Conservation (phyloP, 1,284 basidiomycete genomes). For the Apiotrichum porosum region DNA sequence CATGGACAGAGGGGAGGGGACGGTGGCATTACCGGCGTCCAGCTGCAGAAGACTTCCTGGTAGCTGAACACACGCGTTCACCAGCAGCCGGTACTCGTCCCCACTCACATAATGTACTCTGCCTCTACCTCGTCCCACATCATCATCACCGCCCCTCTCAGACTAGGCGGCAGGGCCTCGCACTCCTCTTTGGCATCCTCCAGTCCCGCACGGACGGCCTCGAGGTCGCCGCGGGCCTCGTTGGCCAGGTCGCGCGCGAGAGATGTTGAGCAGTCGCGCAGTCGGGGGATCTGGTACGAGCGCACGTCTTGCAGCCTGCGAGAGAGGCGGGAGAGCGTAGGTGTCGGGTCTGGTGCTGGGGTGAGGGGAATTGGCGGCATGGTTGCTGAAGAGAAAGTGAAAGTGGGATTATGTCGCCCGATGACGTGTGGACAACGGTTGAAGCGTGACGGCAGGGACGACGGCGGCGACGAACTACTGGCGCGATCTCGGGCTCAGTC, state of each 20-base stretch:
- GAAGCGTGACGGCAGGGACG: too few species aligned
- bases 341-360: background rate
- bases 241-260: slow-evolving; percentile 67
- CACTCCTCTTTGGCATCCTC: slow-evolving; percentile 10
- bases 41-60: too few species aligned
- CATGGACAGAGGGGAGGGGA: too few species aligned
- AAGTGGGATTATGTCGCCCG: background rate
- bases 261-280: slow-evolving; percentile 61
- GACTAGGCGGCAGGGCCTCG: slow-evolving; percentile 5
- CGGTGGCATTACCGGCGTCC: too few species aligned
- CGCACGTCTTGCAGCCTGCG: slow-evolving; percentile 61
- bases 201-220: slow-evolving; percentile 50
- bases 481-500: too few species aligned
- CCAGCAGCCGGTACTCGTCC: background rate
- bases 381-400: background rate
- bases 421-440: too few species aligned
- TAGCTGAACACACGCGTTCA: too few species aligned
- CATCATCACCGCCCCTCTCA: slow-evolving; percentile 55
- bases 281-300: slow-evolving; percentile 67
- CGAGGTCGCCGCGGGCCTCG: slow-evolving; percentile 70
- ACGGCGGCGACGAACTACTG: too few species aligned
- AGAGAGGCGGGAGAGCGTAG: slow-evolving; percentile 44
- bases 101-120: slow-evolving; percentile 19
- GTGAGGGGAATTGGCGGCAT: background rate
- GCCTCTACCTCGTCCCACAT: slow-evolving; percentile 25